Evolutionary conservation across 495 filamentous ascomycete genomes (phyloP).

Genomic region (Neurospora cerealis): DNA sequence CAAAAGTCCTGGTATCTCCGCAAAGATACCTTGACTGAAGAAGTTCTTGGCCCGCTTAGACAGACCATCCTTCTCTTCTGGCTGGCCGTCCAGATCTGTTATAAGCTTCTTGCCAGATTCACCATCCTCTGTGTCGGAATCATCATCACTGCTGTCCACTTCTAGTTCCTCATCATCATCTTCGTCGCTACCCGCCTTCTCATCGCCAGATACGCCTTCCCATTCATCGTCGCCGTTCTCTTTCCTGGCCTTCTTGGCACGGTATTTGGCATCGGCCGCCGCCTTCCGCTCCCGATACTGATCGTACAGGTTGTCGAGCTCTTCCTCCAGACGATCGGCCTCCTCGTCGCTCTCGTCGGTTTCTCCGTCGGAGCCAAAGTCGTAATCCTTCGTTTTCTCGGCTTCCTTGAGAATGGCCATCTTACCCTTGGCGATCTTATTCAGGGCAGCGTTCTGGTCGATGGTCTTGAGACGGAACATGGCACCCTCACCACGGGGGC

Average conservation of each 20-base stretch:
- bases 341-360: slow-evolving; percentile 64
- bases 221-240: slow-evolving; percentile 81
- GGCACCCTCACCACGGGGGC: slow-evolving; percentile 60
- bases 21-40: slow-evolving; percentile 94
- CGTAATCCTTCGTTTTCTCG: slow-evolving; percentile 47
- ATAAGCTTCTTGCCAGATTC: slow-evolving; percentile 31
- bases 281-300: slow-evolving; percentile 73
- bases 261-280: slow-evolving; percentile 71
- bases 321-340: slow-evolving; percentile 66
- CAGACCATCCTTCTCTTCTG: slow-evolving; percentile 43
- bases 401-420: slow-evolving; percentile 53
- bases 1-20: slow-evolving; percentile 56
- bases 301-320: slow-evolving; percentile 80
- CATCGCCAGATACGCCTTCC: slow-evolving; percentile 74
- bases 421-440: slow-evolving; percentile 64
- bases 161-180: slow-evolving; percentile 37
- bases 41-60: slow-evolving; percentile 79
- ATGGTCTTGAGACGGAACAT: slow-evolving; percentile 78
- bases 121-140: slow-evolving; percentile 38
- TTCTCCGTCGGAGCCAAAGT: slow-evolving; percentile 44
- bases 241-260: slow-evolving; percentile 77
- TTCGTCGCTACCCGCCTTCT: slow-evolving; percentile 48
- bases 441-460: slow-evolving; percentile 60
- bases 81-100: slow-evolving; percentile 40
- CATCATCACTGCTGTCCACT: slow-evolving; percentile 46